Evolutionary conservation across 768 basidiomycete genomes (phyloP).

Genomic region (Heimioporus sp.): DNA sequence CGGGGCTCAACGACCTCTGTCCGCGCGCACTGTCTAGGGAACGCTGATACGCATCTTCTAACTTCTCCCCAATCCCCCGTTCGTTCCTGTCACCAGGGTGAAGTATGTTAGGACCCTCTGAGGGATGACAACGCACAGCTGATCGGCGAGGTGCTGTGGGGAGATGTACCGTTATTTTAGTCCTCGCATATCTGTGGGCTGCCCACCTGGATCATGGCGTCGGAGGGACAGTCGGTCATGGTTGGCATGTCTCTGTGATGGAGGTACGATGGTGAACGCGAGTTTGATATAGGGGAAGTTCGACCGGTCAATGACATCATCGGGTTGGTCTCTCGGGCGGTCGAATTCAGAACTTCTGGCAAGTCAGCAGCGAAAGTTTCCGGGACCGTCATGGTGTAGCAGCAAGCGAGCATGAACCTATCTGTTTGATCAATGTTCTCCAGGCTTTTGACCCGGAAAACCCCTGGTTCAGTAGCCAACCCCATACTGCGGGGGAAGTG

Average conservation of each 20-base stretch:
- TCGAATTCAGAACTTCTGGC: background rate
- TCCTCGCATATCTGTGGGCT: constrained; percentile 47
- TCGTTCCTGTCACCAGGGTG: constrained; percentile 35
- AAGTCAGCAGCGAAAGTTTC: background rate
- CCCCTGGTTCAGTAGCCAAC: constrained; percentile 20
- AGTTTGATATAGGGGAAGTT: background rate
- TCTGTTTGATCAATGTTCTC: constrained; percentile 25
- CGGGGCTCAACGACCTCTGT: constrained; percentile 27
- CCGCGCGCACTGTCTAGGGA: constrained; percentile 26
- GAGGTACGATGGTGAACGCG: background rate
- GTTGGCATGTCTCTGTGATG: constrained; percentile 16
- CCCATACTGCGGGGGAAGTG: constrained; percentile 2
- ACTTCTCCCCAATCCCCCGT: constrained; percentile 40
- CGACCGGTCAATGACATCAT: constrained; percentile 12
- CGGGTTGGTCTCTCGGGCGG: background rate
- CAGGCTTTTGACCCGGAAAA: constrained; percentile 31
- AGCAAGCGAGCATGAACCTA: background rate
- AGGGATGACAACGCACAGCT: constrained; percentile 11
- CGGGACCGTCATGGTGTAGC: background rate
- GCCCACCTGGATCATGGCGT: constrained; percentile 50
- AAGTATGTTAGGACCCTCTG: background rate
- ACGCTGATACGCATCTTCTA: constrained; percentile 32
- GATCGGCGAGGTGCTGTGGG: constrained; percentile 29
- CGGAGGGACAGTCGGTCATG: constrained; percentile 14
- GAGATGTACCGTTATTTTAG: constrained; percentile 45